phyloP scores from a whole-genome alignment of 805 yeast genomes.

The Isabelozyma rhagii region DNA sequence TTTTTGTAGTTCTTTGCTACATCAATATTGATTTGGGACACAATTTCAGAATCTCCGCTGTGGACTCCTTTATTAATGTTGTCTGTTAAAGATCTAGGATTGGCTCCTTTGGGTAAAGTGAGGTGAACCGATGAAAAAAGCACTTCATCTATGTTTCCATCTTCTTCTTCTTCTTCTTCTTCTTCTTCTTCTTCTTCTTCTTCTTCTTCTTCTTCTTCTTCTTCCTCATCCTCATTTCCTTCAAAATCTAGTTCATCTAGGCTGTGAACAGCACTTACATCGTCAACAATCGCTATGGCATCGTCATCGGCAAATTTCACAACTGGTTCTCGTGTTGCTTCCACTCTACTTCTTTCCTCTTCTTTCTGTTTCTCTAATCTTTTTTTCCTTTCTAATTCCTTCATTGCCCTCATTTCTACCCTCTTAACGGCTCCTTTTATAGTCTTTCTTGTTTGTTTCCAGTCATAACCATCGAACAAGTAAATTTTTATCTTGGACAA shows the following conservation, averaged over 20 bases:
- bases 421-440: slow-evolving; percentile 63
- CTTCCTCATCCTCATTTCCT: background rate
- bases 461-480: slow-evolving; percentile 88
- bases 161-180: slow-evolving; percentile 6
- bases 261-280: background rate
- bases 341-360: slow-evolving; percentile 1
- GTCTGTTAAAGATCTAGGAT: slow-evolving; percentile 45
- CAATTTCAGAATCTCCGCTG: slow-evolving; percentile 10
- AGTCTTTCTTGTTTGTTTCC: slow-evolving; percentile 71
- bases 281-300: slow-evolving; percentile 1
- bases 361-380: background rate
- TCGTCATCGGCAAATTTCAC: slow-evolving; percentile 10
- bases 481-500: slow-evolving; percentile 41
- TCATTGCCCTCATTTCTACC: slow-evolving; percentile 51
- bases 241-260: background rate
- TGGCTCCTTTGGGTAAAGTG: slow-evolving; percentile 47
- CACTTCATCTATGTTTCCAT: slow-evolving; percentile 37
- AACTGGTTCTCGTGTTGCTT: background rate
- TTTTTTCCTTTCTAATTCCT: slow-evolving; percentile 16
- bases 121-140: slow-evolving; percentile 80
- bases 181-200: background rate
- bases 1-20: slow-evolving; percentile 37
- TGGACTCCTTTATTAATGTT: slow-evolving; percentile 49
- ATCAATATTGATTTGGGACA: slow-evolving; percentile 16
- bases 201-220: background rate